phyloP scores from a whole-genome alignment of 148 eudicot genomes.

The Beta vulgaris region DNA sequence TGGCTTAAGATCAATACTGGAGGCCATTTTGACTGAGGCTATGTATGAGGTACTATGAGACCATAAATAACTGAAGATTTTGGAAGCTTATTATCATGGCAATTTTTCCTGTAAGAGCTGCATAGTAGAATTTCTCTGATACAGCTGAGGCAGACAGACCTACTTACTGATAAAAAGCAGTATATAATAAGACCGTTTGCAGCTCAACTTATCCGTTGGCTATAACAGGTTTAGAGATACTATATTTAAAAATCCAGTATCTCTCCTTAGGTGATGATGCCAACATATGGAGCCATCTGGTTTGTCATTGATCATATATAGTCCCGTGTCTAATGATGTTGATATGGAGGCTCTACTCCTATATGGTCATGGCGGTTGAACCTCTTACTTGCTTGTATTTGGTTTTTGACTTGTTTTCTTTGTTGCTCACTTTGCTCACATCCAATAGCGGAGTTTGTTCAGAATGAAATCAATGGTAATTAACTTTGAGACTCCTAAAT shows the following conservation, averaged over 20 bases:
- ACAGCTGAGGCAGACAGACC: neutral
- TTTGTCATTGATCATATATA: neutral
- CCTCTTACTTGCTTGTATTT: neutral
- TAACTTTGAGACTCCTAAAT: too few species aligned
- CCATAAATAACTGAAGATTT: neutral
- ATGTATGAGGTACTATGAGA: constrained; percentile 77
- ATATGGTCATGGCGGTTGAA: neutral
- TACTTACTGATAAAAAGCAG: too few species aligned
- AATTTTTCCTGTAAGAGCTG: neutral
- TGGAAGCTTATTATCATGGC: neutral
- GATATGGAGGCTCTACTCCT: neutral
- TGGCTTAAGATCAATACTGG: constrained; percentile 86
- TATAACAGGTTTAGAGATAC: too few species aligned
- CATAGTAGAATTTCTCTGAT: neutral
- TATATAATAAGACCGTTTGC: too few species aligned
- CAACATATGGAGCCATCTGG: neutral
- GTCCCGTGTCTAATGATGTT: neutral
- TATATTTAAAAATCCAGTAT: too few species aligned
- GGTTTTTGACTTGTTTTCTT: neutral
- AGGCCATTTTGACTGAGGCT: constrained; percentile 74
- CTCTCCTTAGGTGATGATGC: too few species aligned
- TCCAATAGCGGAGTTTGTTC: too few species aligned
- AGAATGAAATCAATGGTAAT: neutral
- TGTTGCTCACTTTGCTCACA: too few species aligned
- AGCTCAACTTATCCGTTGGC: too few species aligned